Percentiles rank a stretch among this genome's conserved stretches.
phyloP scores from a whole-genome alignment of 306 rosid genomes.

The Coriaria nepalensis region DNA sequence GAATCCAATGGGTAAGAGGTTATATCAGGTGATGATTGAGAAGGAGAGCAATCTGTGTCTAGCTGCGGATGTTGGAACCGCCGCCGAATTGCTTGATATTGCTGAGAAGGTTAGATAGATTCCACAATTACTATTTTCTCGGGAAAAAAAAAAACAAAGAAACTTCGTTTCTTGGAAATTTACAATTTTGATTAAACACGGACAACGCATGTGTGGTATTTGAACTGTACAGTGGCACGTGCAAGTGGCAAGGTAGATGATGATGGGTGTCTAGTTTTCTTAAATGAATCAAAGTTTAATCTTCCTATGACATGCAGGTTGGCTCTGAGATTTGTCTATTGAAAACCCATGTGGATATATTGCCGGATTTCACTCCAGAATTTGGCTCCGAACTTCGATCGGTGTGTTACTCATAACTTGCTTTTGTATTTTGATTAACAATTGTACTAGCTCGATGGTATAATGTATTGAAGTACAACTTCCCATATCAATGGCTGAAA shows the following conservation, averaged over 20 bases:
- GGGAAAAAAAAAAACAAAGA: not conserved
- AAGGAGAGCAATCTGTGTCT: slow-evolving; percentile 75
- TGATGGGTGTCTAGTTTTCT: too few species aligned
- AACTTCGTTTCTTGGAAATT: not conserved
- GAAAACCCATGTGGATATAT: slow-evolving; percentile 91
- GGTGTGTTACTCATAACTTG: slow-evolving; percentile 21
- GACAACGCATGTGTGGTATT: not conserved
- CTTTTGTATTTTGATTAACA: not conserved
- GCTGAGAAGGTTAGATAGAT: slow-evolving; percentile 49
- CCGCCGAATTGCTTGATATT: slow-evolving; percentile 62
- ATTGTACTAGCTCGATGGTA: too few species aligned
- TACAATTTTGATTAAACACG: not conserved
- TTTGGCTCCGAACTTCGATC: slow-evolving; percentile 71
- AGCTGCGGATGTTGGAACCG: slow-evolving; percentile 87
- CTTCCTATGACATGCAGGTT: slow-evolving; percentile 30
- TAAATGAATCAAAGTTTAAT: not conserved
- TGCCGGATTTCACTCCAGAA: slow-evolving; percentile 80
- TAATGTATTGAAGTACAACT: not conserved
- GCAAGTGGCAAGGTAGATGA: not conserved
- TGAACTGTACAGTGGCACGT: not conserved
- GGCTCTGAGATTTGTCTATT: slow-evolving; percentile 90
- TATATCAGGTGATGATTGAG: slow-evolving; percentile 62
- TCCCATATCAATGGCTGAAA: slow-evolving; percentile 13
- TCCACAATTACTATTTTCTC: slow-evolving; percentile 6
- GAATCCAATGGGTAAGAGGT: slow-evolving; percentile 74